Conservation (phyloP, 805 yeast species). For the Starmerella potacharoeniae region DNA sequence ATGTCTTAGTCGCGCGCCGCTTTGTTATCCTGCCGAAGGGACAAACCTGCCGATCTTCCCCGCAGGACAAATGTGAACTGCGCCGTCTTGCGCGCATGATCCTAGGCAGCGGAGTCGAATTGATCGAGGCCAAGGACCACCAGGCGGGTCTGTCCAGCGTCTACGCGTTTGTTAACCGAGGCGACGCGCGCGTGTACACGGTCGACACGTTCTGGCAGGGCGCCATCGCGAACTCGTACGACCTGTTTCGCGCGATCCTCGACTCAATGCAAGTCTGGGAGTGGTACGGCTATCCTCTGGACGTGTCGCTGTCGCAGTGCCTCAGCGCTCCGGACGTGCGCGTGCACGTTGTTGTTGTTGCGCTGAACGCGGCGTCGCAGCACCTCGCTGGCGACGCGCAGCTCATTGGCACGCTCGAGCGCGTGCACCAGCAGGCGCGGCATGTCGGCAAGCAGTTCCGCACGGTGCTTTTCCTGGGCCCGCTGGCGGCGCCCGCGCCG, state of each 20-base stretch:
- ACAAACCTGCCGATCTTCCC: neutral
- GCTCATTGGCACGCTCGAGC: neutral
- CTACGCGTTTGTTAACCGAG: neutral
- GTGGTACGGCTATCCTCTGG: slow-evolving; percentile 11
- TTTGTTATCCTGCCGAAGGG: neutral
- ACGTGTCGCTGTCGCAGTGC: slow-evolving; percentile 3
- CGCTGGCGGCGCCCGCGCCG: neutral
- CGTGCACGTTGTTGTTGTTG: neutral
- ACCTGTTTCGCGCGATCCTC: slow-evolving; percentile 6
- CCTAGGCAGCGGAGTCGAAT: neutral
- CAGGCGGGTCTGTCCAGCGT: neutral
- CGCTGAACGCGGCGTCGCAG: neutral
- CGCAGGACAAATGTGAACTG: neutral
- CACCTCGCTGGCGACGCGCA: neutral
- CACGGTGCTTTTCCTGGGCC: neutral
- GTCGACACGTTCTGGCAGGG: slow-evolving; percentile 10
- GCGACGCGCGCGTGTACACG: slow-evolving; percentile 1
- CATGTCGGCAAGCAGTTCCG: neutral
- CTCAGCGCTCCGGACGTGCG: neutral
- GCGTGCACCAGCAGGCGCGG: neutral
- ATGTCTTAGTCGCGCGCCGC: neutral
- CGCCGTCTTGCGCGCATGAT: neutral
- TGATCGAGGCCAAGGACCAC: neutral
- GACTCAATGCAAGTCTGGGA: slow-evolving; percentile 12
- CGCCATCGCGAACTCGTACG: neutral